Evolutionary conservation across 345 rosid species (phyloP).

Genomic region (Physaria fendleri): DNA sequence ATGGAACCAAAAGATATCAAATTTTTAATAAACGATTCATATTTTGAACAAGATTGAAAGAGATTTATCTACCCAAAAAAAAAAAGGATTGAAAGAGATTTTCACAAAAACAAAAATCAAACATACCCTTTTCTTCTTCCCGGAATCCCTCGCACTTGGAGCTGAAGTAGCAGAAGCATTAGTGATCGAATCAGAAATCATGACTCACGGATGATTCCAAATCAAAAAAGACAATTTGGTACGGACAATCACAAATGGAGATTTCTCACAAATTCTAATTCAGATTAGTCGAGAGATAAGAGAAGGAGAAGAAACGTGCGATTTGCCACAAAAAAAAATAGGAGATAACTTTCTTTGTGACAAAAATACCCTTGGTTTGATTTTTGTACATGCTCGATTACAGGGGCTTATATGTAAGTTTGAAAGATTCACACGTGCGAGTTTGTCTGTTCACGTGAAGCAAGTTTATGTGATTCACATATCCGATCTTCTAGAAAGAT

Average conservation of each 20-base stretch:
- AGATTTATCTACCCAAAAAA: no score
- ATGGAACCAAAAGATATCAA: not conserved
- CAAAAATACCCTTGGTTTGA: conserved; percentile 17
- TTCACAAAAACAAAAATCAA: no score
- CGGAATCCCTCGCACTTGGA: conserved; percentile 49
- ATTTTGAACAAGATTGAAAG: not conserved
- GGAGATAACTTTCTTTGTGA: not conserved
- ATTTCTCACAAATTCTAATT: conserved; percentile 53
- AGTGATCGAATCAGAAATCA: conserved; percentile 66
- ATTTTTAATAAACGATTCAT: no score
- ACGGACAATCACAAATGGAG: not conserved
- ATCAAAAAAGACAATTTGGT: not conserved
- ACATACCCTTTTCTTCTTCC: conserved; percentile 73
- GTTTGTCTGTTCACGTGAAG: conserved; percentile 2
- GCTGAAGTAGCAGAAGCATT: conserved; percentile 44
- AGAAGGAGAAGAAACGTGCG: conserved; percentile 25
- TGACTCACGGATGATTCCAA: conserved; percentile 25
- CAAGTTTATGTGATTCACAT: conserved; percentile 15
- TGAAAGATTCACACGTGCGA: not conserved
- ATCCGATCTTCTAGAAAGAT: not conserved
- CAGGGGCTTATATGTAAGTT: not conserved
- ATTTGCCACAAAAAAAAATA: no score
- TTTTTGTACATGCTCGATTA: not conserved
- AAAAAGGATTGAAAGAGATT: not conserved
- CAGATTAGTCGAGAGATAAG: conserved; percentile 26